Evolutionary conservation across 1,139 yeast genomes (phyloP).

Genomic region (Candida mesenterica): DNA sequence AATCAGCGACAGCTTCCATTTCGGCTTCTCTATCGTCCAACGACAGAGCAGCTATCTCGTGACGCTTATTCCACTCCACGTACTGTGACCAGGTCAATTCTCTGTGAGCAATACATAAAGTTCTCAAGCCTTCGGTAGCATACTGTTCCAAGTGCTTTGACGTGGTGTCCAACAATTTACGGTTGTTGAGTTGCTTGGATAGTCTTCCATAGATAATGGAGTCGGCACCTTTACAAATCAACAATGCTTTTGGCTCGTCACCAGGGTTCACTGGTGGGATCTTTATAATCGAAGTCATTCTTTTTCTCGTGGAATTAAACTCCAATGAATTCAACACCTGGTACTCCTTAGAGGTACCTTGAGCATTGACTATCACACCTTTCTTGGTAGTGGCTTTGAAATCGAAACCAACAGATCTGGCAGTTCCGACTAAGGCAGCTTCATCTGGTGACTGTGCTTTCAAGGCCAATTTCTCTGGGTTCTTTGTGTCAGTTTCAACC

Average conservation of each 20-base stretch:
- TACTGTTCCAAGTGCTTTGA: slow-evolving; percentile 42
- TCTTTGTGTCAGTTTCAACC: slow-evolving; percentile 44
- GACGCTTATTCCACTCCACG: slow-evolving; percentile 42
- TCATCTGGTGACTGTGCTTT: slow-evolving; percentile 69
- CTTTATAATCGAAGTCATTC: slow-evolving; percentile 92
- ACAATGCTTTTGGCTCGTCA: slow-evolving; percentile 38
- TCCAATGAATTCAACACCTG: slow-evolving; percentile 52
- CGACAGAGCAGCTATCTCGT: slow-evolving; percentile 42
- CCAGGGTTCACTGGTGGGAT: slow-evolving; percentile 36
- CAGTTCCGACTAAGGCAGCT: slow-evolving; percentile 61
- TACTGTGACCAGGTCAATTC: slow-evolving; percentile 45
- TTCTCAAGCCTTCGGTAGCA: slow-evolving; percentile 50
- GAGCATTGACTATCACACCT: slow-evolving; percentile 42
- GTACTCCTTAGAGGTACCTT: slow-evolving; percentile 44
- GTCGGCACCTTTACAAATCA: slow-evolving; percentile 52
- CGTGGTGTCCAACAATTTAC: slow-evolving; percentile 31
- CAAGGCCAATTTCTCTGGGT: slow-evolving; percentile 35
- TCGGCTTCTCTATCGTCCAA: slow-evolving; percentile 43
- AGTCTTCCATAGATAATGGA: slow-evolving; percentile 45
- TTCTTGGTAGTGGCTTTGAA: slow-evolving; percentile 48
- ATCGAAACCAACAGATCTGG: slow-evolving; percentile 53
- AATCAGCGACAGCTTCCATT: slow-evolving; percentile 49
- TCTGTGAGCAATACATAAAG: slow-evolving; percentile 47
- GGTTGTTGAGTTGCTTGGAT: slow-evolving; percentile 31
- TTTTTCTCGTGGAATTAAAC: slow-evolving; percentile 51